Conservation (phyloP, 305 asterid genomes). For the Solanum chacoense region DNA sequence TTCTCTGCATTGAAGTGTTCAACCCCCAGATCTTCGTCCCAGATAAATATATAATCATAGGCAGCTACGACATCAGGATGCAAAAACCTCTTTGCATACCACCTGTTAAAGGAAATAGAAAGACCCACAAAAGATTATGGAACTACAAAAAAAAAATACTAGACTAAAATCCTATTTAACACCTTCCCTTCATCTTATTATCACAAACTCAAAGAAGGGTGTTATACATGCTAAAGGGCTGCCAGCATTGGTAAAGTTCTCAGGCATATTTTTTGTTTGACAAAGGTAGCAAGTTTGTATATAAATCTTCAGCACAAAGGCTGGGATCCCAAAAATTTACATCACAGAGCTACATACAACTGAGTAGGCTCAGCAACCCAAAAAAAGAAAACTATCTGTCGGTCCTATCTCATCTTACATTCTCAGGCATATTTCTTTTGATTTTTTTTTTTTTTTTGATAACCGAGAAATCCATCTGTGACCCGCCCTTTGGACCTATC, state of each 20-base stretch:
- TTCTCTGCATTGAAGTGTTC: constrained; percentile 36
- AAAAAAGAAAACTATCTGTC: no score
- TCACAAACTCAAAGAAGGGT: not conserved
- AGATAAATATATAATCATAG: constrained; percentile 39
- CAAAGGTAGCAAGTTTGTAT: no score
- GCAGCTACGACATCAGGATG: constrained; percentile 40
- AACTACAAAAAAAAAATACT: not conserved
- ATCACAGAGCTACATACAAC: no score
- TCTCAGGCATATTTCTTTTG: no score
- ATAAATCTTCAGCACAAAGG: no score
- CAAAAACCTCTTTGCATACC: constrained; percentile 46
- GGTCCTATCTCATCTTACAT: no score
- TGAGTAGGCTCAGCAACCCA: no score
- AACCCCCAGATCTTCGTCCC: constrained; percentile 49
- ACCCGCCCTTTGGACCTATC: no score
- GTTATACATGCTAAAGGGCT: not conserved
- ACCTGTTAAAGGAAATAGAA: constrained; percentile 13
- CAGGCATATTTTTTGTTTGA: not conserved
- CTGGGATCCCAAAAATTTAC: no score
- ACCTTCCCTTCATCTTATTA: not conserved
- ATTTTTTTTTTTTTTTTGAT: no score
- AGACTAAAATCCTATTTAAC: not conserved
- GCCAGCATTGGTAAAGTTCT: not conserved
- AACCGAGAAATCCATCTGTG: no score
- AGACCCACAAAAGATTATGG: not conserved